A percentile compares a stretch with the other conserved stretches of the same genome.
Evolutionary conservation across 1,139 yeast genomes (phyloP).

Genomic region (Taphrina pruni): DNA sequence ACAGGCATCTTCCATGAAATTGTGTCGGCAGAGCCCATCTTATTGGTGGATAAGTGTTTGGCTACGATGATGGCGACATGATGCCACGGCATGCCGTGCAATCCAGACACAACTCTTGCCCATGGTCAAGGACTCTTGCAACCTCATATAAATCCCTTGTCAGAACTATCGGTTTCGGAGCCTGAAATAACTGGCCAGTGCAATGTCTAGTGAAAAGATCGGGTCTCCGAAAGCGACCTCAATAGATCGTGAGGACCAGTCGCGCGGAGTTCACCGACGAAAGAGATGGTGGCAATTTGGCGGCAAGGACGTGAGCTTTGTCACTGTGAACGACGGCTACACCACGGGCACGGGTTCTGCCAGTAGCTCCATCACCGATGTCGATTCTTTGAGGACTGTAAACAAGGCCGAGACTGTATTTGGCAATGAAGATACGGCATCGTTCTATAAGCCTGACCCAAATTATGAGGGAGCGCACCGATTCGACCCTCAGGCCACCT

Average conservation of each 20-base stretch:
- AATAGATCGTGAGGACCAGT: not conserved
- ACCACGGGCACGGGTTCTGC: not conserved
- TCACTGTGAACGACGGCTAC: slow-evolving; percentile 8
- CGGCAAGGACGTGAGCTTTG: slow-evolving; percentile 11
- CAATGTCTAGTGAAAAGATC: not conserved
- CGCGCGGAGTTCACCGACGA: not conserved
- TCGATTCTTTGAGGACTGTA: not conserved
- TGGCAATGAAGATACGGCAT: slow-evolving; percentile 1
- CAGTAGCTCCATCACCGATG: slow-evolving; percentile 3
- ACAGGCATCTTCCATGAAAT: too few species aligned
- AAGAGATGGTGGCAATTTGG: slow-evolving; percentile 10
- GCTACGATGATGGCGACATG: not conserved
- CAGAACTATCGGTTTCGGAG: too few species aligned
- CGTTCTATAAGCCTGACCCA: slow-evolving; percentile 53
- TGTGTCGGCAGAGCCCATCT: not conserved
- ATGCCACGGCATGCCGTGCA: not conserved
- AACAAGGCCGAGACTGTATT: not conserved
- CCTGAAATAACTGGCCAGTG: too few species aligned
- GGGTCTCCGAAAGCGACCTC: not conserved
- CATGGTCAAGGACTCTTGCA: too few species aligned
- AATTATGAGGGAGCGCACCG: slow-evolving; percentile 59
- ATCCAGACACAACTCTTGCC: too few species aligned
- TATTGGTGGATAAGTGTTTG: too few species aligned
- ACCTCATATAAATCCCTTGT: too few species aligned
- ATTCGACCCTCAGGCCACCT: slow-evolving; percentile 59